Conservation (phyloP, 257 asterid species). For the Solanum peruvianum region DNA sequence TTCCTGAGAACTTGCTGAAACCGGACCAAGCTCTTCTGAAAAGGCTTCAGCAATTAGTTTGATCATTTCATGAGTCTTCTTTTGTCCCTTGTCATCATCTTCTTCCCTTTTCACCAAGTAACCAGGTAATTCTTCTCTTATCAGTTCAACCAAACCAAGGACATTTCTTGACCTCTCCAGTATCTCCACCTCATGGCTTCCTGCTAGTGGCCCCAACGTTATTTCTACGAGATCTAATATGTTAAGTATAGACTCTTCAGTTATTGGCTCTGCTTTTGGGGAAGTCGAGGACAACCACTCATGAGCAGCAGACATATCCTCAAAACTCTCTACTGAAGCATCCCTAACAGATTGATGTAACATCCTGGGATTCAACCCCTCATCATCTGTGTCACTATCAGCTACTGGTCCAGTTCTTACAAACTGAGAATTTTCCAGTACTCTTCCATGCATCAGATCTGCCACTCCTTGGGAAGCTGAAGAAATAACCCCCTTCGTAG, state of each 20-base stretch:
- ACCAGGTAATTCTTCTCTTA: constrained; percentile 39
- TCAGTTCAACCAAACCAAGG: constrained; percentile 57
- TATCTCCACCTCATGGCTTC: constrained; percentile 77
- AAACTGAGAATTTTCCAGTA: constrained; percentile 20
- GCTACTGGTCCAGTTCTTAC: constrained; percentile 14
- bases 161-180: constrained; percentile 77
- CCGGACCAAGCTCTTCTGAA: constrained; percentile 87
- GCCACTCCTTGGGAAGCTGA: constrained; percentile 16
- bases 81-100: constrained; percentile 18
- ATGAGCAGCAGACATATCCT: constrained; percentile 13
- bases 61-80: constrained; percentile 28
- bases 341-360: constrained; percentile 5
- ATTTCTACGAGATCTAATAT: constrained; percentile 54
- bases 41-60: constrained; percentile 44
- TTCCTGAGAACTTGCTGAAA: constrained; percentile 63
- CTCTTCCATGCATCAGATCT: constrained; percentile 14
- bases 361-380: constrained; percentile 6
- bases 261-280: constrained; percentile 15
- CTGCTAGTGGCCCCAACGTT: constrained; percentile 53
- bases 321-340: constrained; percentile 7
- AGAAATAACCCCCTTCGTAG: constrained; percentile 23
- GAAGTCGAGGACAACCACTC: constrained; percentile 20
- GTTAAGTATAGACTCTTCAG: constrained; percentile 38
- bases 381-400: constrained; percentile 35
- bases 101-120: constrained; percentile 19